These are phyloP conservation scores for Carex littledalei DNA, from an alignment of 176 grass and related monocot genomes.

Conservation along the genomic window DNA sequence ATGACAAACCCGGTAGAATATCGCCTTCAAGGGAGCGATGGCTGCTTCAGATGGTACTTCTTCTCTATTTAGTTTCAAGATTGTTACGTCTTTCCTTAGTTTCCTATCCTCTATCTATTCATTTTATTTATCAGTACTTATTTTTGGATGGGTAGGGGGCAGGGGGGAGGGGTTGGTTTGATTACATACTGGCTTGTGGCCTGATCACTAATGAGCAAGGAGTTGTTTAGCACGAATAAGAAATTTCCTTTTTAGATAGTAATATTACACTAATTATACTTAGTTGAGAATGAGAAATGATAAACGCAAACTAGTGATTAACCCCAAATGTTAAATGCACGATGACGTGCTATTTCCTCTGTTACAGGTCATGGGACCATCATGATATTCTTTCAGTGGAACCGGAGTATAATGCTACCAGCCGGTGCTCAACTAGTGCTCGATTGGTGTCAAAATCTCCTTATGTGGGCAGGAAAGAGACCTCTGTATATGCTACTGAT, in stretches of 20 bases:
- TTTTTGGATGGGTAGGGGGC: neutral
- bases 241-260: neutral
- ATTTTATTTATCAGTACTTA: neutral
- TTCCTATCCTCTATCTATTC: neutral
- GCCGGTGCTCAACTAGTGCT: constrained; percentile 79
- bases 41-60: constrained; percentile 83
- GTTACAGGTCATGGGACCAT: constrained; percentile 84
- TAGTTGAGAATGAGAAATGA: neutral
- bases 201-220: neutral
- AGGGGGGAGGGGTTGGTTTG: neutral
- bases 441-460: constrained; percentile 65
- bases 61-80: neutral
- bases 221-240: neutral
- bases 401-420: constrained; percentile 82
- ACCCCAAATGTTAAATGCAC: neutral
- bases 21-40: constrained; percentile 70
- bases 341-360: neutral
- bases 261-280: neutral
- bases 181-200: neutral
- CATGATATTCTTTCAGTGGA: constrained; percentile 82
- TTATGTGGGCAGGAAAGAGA: constrained; percentile 78
- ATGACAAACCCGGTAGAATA: constrained; percentile 71
- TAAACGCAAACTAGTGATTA: neutral
- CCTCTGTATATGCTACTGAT: constrained; percentile 91
- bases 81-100: neutral